These are phyloP conservation scores for Bondarzewia mesenterica DNA, from an alignment of 1,284 basidiomycete species.

Conservation along the genomic window DNA sequence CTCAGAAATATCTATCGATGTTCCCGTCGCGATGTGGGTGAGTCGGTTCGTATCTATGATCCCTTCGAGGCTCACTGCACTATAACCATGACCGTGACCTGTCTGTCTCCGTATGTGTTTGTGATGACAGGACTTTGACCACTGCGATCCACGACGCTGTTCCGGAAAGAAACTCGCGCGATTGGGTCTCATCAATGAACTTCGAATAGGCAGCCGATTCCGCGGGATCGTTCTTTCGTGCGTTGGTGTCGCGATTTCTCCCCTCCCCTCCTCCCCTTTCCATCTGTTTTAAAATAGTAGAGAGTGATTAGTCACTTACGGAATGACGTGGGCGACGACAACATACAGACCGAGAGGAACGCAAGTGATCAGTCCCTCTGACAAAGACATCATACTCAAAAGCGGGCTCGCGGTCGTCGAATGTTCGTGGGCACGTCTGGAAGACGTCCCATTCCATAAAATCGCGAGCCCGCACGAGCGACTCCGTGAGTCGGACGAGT, in stretches of 20 bases:
- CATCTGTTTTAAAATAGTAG: no score
- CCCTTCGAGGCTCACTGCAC: neutral
- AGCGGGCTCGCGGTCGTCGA: slow-evolving; percentile 92
- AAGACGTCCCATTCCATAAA: slow-evolving; percentile 91
- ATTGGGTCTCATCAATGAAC: slow-evolving; percentile 77
- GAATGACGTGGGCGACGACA: no score
- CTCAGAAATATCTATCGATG: neutral
- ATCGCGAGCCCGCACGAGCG: slow-evolving; percentile 92
- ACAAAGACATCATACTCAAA: slow-evolving; percentile 72
- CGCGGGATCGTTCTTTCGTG: slow-evolving; percentile 91
- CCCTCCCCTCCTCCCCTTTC: neutral
- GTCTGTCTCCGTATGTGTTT: neutral
- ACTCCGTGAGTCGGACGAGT: slow-evolving; percentile 70
- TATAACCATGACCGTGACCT: neutral
- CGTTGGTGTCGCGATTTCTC: slow-evolving; percentile 23
- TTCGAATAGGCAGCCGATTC: slow-evolving; percentile 83
- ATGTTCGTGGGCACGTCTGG: slow-evolving; percentile 93
- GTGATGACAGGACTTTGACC: slow-evolving; percentile 85
- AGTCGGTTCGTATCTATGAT: neutral
- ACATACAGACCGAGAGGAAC: slow-evolving; percentile 77
- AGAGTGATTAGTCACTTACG: no score
- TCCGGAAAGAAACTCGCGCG: slow-evolving; percentile 92
- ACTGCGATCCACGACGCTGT: slow-evolving; percentile 92
- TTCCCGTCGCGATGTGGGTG: neutral
- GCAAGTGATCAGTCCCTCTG: slow-evolving; percentile 75